phyloP scores from a whole-genome alignment of 2,329 filamentous ascomycete genomes.

The Fusarium protoensiforme region DNA sequence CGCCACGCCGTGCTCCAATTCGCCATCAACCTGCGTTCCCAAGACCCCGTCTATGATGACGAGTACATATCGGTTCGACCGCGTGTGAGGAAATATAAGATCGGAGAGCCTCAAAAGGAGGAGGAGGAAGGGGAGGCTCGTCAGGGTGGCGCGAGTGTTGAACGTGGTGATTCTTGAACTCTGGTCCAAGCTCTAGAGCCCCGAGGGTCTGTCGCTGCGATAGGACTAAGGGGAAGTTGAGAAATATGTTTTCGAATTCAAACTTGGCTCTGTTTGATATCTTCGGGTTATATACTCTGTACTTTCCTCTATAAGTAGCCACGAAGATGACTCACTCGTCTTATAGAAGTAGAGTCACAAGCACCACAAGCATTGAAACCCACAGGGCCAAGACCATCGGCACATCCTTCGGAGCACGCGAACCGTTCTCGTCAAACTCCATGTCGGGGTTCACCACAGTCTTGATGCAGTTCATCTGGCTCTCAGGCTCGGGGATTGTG shows the following conservation, averaged over 20 bases:
- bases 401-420: not conserved
- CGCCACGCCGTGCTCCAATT: not conserved
- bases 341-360: not conserved
- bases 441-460: not conserved
- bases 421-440: not conserved
- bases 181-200: too few relatives aligned
- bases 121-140: not conserved
- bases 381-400: not conserved
- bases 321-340: not conserved
- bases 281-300: not conserved
- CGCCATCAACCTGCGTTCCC: not conserved
- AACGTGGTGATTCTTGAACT: not conserved
- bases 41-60: not conserved
- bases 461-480: conserved; percentile 26
- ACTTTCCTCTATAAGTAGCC: not conserved
- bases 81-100: not conserved
- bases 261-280: not conserved
- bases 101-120: too few relatives aligned
- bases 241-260: too few relatives aligned
- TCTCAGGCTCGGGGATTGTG: not conserved
- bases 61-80: not conserved
- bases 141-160: not conserved
- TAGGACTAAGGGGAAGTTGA: not conserved
- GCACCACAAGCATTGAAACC: not conserved
- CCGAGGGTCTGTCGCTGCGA: not conserved